phyloP scores from a whole-genome alignment of 2,329 filamentous ascomycete genomes.

The Hortaea sp. region DNA sequence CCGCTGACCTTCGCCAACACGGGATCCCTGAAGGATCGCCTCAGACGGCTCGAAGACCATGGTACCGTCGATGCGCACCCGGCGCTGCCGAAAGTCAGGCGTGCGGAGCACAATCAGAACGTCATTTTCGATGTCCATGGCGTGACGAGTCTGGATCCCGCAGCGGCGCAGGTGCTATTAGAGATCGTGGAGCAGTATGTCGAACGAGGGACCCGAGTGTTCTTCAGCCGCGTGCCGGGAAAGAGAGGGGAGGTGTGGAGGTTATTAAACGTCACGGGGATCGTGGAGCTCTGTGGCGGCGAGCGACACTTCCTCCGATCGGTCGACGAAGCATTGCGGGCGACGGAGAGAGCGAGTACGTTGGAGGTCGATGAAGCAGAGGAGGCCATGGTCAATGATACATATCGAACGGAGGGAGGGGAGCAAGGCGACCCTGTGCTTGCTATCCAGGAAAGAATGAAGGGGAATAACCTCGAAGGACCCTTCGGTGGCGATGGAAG shows the following conservation, averaged over 20 bases:
- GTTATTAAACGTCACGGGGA: constrained; percentile 68
- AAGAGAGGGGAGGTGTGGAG: constrained; percentile 48
- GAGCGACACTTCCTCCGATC: constrained; percentile 65
- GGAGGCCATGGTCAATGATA: too few relatives aligned
- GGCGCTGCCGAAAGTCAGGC: constrained; percentile 68
- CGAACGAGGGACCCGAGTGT: constrained; percentile 65
- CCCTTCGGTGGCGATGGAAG: too few relatives aligned
- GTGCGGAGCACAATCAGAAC: constrained; percentile 75
- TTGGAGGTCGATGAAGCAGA: not conserved
- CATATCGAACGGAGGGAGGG: too few relatives aligned
- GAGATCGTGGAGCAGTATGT: constrained; percentile 80
- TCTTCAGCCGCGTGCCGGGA: constrained; percentile 54
- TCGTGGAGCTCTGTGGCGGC: constrained; percentile 74
- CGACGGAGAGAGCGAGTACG: constrained; percentile 57
- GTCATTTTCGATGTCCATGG: constrained; percentile 96
- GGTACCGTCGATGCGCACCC: constrained; percentile 50
- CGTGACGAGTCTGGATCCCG: constrained; percentile 90
- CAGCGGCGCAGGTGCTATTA: constrained; percentile 78
- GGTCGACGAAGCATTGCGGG: constrained; percentile 72
- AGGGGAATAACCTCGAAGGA: too few relatives aligned
- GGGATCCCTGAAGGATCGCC: constrained; percentile 69
- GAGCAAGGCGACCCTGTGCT: too few relatives aligned
- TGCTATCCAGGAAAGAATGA: too few relatives aligned
- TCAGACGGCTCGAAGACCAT: constrained; percentile 46
- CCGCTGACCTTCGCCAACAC: constrained; percentile 96